These are phyloP conservation scores for Annona squamosa DNA, from an alignment of 164 flowering plant species.

Conservation along the genomic window DNA sequence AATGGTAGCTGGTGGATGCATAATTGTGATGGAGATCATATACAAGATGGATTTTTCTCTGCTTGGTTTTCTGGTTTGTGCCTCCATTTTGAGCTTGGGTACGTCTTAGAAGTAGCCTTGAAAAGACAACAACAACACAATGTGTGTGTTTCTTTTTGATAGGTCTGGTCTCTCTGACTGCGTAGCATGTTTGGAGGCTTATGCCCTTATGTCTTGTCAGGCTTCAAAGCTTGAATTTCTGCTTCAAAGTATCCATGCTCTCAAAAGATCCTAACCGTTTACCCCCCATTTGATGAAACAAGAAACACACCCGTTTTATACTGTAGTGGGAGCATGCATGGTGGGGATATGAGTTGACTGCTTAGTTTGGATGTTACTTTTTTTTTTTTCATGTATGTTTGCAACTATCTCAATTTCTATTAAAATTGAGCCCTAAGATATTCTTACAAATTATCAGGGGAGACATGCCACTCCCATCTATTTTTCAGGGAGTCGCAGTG, in stretches of 20 bases:
- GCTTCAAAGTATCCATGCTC: neutral
- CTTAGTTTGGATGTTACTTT: neutral
- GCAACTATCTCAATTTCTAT: too few relatives aligned
- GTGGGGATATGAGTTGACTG: neutral
- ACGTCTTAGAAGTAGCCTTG: conserved; percentile 17
- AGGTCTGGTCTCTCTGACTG: neutral
- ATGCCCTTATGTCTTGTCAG: neutral
- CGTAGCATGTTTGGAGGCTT: neutral
- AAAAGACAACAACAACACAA: too few relatives aligned
- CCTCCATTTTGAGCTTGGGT: conserved; percentile 73
- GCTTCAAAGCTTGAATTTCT: neutral
- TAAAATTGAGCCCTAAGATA: too few relatives aligned
- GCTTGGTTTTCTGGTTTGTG: conserved; percentile 71
- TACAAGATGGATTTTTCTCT: conserved; percentile 87
- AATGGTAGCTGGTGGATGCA: conserved; percentile 81
- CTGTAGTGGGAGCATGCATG: neutral
- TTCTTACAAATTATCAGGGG: too few relatives aligned
- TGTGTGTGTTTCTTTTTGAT: too few relatives aligned
- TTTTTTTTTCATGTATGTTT: too few relatives aligned
- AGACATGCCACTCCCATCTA: too few relatives aligned
- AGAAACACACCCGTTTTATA: neutral
- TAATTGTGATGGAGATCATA: conserved; percentile 68
- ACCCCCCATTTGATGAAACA: neutral
- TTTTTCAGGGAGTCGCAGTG: too few relatives aligned
- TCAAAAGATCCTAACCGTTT: too few relatives aligned